Base-by-base conservation (phyloP, 371 early-diverging fungal genomes). In the Dichotomocladium elegans region DNA sequence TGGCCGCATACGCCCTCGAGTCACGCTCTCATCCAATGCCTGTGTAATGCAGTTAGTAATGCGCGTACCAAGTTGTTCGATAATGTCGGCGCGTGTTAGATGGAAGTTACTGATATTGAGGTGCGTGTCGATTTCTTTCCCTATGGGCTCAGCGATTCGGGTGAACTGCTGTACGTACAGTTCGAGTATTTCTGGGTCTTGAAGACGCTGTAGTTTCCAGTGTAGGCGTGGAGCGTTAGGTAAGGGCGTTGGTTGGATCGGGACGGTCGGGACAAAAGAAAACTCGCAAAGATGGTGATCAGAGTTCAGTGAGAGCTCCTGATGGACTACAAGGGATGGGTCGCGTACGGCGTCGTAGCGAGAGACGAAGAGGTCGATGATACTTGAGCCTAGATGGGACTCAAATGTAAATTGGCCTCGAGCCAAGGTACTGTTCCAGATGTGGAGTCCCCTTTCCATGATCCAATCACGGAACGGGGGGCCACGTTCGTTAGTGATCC, bases 21-120 rank as follows among this genome's bases (percentile, higher is more conserved):
- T 24, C 14, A 57, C 57, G 22, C 41, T 43, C 2, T 42, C 19
- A 21, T 57, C 57, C 26, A 57, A 45, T 11, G 57, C 44, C n/a
- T 17, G 11, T 26, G 49, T 44, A 17, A 57, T 42, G 2, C 30
- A 26, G 22, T 33, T 21, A 24, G 10, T 31, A 22, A 56, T 11
- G 22, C 14, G 45, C 6, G 27, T 17, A 1, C 22, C 43, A 14
- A 49, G 19, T 12, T 41, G 26, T 28, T 56, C 56, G 27, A 33
- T 25, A 24, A 29, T 19, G 14, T 19, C 25, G 22, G 44, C 24
- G 17, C 27, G n/a, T n/a, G n/a, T 45, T 37, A 35, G 53, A 22
- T 22, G 26, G 19, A 14, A 21, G 27, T 42, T 24, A 17, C 19
- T 25, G 52, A 14, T 28, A n/a, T n/a, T n/a, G 17, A 51, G 28